Base-by-base conservation (phyloP, 768 basidiomycete species). In the Podaxis sp. region DNA sequence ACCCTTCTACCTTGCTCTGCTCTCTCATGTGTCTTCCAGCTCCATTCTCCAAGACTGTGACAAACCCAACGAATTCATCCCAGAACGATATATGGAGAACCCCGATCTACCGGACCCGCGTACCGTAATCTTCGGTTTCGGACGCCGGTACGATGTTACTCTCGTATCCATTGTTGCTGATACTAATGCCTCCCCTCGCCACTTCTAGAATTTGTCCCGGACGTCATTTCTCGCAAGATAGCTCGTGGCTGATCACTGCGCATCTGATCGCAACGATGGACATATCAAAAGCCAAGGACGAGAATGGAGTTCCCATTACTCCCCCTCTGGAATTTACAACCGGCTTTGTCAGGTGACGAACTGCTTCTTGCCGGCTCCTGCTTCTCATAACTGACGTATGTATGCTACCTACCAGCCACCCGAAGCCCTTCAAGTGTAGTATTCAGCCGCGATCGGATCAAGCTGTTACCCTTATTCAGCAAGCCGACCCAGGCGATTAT, bases 71-170 rank as follows among this genome's bases (percentile, higher is more conserved):
- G 66, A 58, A 40, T 87, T 86, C 70, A 70, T 69, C 22, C 86
- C 86, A 2, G 81, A 85, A 48, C 78, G 86, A 57, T 83, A 81
- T 68, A 62, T 80, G 54, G 73, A 78, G 8, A 73, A 77, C 52
- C 67, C 72, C 20, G 66, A 70, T 44, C 71, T 78, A 37, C 74
- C 75, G 20, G 80, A 85, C 70, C 83, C 84, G 36, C 73, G 77
- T 36, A 77, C 79, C 38, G 68, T 83, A 40, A 76, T 84, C 20
- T 87, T 86, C 66, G 85, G 85, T 7, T 87, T 87, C 71, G 85
- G 85, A 33, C 76, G 85, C 59, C 74, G 83, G 82, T 82, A 62
- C 71, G 73, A 58, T 44, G 53, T 56, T 48, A 48, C 62, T 63
- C 58, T 38, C 33, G 24, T 4, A 13, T 6, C 13, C 55, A 7